Evolutionary conservation across 2,329 filamentous ascomycete species (phyloP).

Genomic region (Ophiocordyceps sinensis): DNA sequence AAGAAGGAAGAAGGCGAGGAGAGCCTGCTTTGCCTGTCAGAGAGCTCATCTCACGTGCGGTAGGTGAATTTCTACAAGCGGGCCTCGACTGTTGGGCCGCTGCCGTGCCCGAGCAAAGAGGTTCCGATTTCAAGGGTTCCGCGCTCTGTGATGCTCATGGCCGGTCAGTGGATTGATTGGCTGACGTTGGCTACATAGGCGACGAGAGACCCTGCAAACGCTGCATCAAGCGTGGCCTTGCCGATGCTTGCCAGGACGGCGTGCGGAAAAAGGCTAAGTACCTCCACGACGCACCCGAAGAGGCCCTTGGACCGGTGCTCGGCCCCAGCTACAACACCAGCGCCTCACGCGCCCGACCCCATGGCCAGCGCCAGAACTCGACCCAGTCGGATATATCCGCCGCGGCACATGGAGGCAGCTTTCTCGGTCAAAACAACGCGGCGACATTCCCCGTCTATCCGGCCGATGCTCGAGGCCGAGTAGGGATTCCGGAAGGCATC

Average conservation of each 20-base stretch:
- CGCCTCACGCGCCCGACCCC: slow-evolving; percentile 29
- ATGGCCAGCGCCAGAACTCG: slow-evolving; percentile 32
- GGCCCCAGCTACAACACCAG: slow-evolving; percentile 53
- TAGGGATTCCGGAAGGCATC: slow-evolving; percentile 32
- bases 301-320: slow-evolving; percentile 76
- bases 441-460: slow-evolving; percentile 38
- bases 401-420: slow-evolving; percentile 26
- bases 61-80: slow-evolving; percentile 38
- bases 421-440: slow-evolving; percentile 32
- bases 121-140: not conserved
- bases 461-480: slow-evolving; percentile 25
- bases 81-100: not conserved
- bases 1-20: slow-evolving; percentile 84
- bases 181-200: slow-evolving; percentile 38
- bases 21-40: slow-evolving; percentile 94
- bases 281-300: slow-evolving; percentile 85
- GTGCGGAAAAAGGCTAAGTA: slow-evolving; percentile 99
- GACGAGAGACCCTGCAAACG: slow-evolving; percentile 89
- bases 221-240: slow-evolving; percentile 85
- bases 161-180: slow-evolving; percentile 1
- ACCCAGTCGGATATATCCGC: slow-evolving; percentile 28
- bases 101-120: no score
- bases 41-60: slow-evolving; percentile 94
- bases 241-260: slow-evolving; percentile 86
- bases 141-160: not conserved